Percentiles rank a stretch among this genome's conserved stretches.
Conservation (phyloP, 2,329 filamentous ascomycete genomes). For the Colletotrichum sp. region DNA sequence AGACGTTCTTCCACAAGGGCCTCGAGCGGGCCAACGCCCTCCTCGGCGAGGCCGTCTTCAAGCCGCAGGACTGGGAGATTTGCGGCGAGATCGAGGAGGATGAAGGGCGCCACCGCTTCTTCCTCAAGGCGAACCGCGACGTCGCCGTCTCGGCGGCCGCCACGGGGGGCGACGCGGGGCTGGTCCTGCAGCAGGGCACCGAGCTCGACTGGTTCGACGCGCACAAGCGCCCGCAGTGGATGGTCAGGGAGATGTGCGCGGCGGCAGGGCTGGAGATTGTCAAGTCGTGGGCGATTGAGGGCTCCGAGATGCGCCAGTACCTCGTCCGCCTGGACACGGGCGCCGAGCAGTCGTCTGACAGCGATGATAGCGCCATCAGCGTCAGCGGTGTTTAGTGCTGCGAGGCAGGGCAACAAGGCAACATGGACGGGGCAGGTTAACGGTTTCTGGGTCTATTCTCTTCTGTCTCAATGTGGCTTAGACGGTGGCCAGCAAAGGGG, state of each 20-base stretch:
- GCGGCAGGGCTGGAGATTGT: constrained; percentile 41
- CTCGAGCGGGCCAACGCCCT: constrained; percentile 42
- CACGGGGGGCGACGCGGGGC: constrained; percentile 14
- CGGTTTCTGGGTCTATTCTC: neutral
- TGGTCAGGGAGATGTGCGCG: constrained; percentile 36
- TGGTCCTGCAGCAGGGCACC: constrained; percentile 32
- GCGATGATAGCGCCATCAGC: constrained; percentile 33
- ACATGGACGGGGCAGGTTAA: neutral
- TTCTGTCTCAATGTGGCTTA: neutral
- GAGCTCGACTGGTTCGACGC: constrained; percentile 50
- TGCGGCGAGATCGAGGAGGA: constrained; percentile 38
- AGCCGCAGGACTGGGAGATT: constrained; percentile 42
- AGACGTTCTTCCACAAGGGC: constrained; percentile 43
- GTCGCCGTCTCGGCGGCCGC: constrained; percentile 27
- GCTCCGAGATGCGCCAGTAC: constrained; percentile 43
- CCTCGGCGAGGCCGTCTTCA: constrained; percentile 37
- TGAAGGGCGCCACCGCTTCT: constrained; percentile 44
- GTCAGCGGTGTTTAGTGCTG: neutral
- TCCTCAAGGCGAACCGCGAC: constrained; percentile 39
- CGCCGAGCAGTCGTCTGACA: constrained; percentile 33
- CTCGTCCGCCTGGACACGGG: constrained; percentile 35
- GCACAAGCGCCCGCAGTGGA: constrained; percentile 39
- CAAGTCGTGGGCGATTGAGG: constrained; percentile 39
- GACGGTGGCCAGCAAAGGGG: neutral
- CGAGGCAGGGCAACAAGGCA: neutral